These are phyloP conservation scores for Plectosphaerella cucumerina DNA, from an alignment of 2,329 filamentous ascomycete genomes.

Conservation along the genomic window DNA sequence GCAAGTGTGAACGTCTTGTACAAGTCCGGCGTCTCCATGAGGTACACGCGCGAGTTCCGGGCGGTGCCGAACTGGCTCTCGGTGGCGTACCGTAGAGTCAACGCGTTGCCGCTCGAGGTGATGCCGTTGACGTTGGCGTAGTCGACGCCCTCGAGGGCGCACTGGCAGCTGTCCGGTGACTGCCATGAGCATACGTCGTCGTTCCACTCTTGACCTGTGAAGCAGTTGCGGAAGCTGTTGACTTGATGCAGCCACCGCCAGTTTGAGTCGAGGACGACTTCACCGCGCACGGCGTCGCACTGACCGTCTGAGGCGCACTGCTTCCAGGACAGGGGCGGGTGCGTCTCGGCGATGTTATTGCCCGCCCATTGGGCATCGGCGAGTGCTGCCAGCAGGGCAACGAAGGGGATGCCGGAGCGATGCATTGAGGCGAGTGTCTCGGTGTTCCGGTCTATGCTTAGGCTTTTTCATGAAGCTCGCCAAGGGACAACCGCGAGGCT, in stretches of 20 bases:
- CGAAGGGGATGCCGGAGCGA: background rate
- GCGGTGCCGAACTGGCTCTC: conserved; percentile 29
- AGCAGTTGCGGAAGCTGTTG: conserved; percentile 40
- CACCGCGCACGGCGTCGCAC: conserved; percentile 3
- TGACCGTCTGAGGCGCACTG: background rate
- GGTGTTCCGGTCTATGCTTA: too few species aligned
- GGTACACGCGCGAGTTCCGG: conserved; percentile 48
- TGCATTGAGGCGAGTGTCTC: too few species aligned
- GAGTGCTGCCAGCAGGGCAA: background rate
- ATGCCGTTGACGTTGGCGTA: conserved; percentile 42
- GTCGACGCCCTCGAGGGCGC: conserved; percentile 41
- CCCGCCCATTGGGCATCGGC: conserved; percentile 5
- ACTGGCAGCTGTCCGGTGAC: conserved; percentile 35
- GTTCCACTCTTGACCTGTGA: conserved; percentile 36
- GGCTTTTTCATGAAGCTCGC: too few species aligned
- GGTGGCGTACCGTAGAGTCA: conserved; percentile 48
- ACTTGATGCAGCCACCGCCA: conserved; percentile 12
- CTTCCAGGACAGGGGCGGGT: conserved; percentile 7
- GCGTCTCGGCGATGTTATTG: background rate
- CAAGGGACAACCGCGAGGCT: too few species aligned
- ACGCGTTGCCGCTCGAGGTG: conserved; percentile 36
- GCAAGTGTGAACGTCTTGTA: conserved; percentile 59
- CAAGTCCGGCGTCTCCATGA: conserved; percentile 48
- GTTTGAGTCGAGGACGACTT: conserved; percentile 6
- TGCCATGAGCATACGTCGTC: conserved; percentile 25